Conservation (phyloP, 2,329 filamentous ascomycete genomes). For the Pezicula neosporulosa region DNA sequence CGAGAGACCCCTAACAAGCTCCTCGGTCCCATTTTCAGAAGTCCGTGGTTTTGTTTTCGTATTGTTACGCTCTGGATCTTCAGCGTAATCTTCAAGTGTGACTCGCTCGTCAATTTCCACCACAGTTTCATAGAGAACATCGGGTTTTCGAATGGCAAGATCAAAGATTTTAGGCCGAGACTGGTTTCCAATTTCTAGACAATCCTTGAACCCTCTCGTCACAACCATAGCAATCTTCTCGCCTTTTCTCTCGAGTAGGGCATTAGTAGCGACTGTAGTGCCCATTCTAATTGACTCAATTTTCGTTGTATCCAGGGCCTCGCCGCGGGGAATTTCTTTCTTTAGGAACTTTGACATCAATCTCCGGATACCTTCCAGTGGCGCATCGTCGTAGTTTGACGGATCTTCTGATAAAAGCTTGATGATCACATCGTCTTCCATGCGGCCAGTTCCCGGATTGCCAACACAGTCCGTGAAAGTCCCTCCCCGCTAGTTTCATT, state of each 20-base stretch:
- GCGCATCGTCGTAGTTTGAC: conserved; percentile 85
- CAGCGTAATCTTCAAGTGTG: conserved; percentile 87
- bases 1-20: conserved; percentile 67
- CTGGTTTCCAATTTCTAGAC: conserved; percentile 86
- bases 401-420: conserved; percentile 90
- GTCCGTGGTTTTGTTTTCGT: conserved; percentile 53
- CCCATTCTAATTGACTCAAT: conserved; percentile 96
- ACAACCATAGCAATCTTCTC: conserved; percentile 85
- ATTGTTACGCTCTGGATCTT: conserved; percentile 67
- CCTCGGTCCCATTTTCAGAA: conserved; percentile 41
- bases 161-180: conserved; percentile 88
- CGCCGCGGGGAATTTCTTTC: conserved; percentile 73
- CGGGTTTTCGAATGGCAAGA: conserved; percentile 79
- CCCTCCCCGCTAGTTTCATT: conserved; percentile 60
- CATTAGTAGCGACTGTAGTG: conserved; percentile 92
- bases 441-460: conserved; percentile 65
- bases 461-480: conserved; percentile 93
- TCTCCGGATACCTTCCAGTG: conserved; percentile 84
- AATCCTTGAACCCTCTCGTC: conserved; percentile 85
- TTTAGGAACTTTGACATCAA: conserved; percentile 76
- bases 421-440: conserved; percentile 76
- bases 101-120: conserved; percentile 91
- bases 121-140: conserved; percentile 80
- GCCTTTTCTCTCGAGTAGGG: conserved; percentile 83
- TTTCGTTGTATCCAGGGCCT: conserved; percentile 73